phyloP scores from a whole-genome alignment of 768 basidiomycete species.

The Podaxis sp. region DNA sequence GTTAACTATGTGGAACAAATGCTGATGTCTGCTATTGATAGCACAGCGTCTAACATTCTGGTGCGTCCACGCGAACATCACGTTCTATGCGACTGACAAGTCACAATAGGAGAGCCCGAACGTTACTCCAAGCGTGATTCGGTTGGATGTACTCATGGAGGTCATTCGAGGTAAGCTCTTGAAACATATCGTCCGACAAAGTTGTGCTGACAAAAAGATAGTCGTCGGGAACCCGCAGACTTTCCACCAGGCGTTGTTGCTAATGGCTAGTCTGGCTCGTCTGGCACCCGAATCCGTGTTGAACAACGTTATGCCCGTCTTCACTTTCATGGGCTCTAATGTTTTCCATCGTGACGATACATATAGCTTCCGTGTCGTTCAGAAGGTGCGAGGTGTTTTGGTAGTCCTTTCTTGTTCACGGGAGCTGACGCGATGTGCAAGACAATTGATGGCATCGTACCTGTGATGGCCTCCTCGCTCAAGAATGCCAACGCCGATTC shows the following conservation, averaged over 20 bases:
- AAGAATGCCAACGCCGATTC: constrained; percentile 51
- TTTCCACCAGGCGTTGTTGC: constrained; percentile 86
- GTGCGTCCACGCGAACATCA: constrained; percentile 33
- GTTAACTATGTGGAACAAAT: constrained; percentile 80
- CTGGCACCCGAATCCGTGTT: constrained; percentile 89
- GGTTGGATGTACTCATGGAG: constrained; percentile 85
- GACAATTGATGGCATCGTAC: constrained; percentile 93
- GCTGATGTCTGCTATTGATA: constrained; percentile 78
- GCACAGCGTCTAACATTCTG: constrained; percentile 51
- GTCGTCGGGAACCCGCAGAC: constrained; percentile 92
- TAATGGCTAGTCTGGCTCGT: constrained; percentile 81
- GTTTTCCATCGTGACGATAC: constrained; percentile 95
- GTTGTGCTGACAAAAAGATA: constrained; percentile 26
- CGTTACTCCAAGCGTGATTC: constrained; percentile 55
- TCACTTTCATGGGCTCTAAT: constrained; percentile 99
- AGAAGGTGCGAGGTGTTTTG: constrained; percentile 55
- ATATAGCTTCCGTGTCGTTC: constrained; percentile 93
- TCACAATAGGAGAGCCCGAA: constrained; percentile 49
- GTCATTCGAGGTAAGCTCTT: constrained; percentile 67
- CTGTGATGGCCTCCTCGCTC: constrained; percentile 85
- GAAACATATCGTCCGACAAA: background rate
- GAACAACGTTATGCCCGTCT: constrained; percentile 96
- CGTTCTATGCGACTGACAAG: background rate
- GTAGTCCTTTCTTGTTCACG: background rate
- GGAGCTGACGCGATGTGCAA: constrained; percentile 27